A percentile compares a stretch with the other conserved stretches of the same genome.
Conservation (phyloP, 495 filamentous ascomycete genomes). For the Hyphodiscus hymeniophilus region DNA sequence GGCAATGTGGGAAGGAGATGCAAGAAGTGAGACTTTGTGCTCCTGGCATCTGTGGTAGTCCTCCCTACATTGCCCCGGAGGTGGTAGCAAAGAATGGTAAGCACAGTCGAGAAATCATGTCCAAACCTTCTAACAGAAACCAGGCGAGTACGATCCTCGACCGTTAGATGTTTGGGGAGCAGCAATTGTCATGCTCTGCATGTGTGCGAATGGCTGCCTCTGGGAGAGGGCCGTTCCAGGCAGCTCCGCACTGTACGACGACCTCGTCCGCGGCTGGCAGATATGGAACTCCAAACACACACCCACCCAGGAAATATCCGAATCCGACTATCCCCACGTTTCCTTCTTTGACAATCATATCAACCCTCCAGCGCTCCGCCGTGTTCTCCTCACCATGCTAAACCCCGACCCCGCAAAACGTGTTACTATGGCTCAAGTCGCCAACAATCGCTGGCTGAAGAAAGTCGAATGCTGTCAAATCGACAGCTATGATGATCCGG, state of each 20-base stretch:
- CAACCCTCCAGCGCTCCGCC: slow-evolving; percentile 39
- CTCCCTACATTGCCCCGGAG: slow-evolving; percentile 73
- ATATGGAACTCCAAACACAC: slow-evolving; percentile 45
- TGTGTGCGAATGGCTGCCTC: slow-evolving; percentile 54
- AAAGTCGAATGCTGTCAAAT: slow-evolving; percentile 63
- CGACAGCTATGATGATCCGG: slow-evolving; percentile 48
- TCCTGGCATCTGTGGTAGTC: slow-evolving; percentile 66
- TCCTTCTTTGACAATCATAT: slow-evolving; percentile 32
- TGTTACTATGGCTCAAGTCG: slow-evolving; percentile 51
- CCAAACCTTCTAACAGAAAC: slow-evolving; percentile 9
- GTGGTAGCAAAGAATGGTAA: slow-evolving; percentile 54
- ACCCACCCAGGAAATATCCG: slow-evolving; percentile 28
- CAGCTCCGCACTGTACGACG: slow-evolving; percentile 39
- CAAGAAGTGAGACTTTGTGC: slow-evolving; percentile 53
- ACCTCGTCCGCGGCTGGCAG: slow-evolving; percentile 54
- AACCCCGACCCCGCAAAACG: slow-evolving; percentile 62
- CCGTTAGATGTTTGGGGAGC: slow-evolving; percentile 72
- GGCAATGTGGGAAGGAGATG: slow-evolving; percentile 59
- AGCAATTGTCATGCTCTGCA: slow-evolving; percentile 62
- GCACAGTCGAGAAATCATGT: background rate
- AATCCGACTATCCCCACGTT: slow-evolving; percentile 46
- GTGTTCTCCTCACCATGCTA: slow-evolving; percentile 66
- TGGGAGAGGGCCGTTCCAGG: slow-evolving; percentile 52
- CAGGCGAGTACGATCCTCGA: slow-evolving; percentile 62
- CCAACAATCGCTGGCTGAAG: slow-evolving; percentile 56